Conservation (phyloP, 495 filamentous ascomycete species). For the Tirmania nivea region DNA sequence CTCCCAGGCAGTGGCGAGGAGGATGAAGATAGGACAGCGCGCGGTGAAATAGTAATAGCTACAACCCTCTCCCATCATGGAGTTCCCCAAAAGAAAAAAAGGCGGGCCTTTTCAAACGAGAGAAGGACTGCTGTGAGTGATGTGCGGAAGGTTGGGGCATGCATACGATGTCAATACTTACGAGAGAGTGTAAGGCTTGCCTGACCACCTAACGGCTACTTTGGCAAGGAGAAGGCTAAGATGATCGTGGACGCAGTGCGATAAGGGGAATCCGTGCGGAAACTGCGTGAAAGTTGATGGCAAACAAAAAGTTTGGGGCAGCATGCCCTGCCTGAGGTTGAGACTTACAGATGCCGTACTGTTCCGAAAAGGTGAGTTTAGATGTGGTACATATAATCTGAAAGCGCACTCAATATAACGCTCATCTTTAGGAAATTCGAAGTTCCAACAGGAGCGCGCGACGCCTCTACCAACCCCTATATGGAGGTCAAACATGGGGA, state of each 20-base stretch:
- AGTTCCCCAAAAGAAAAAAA: neutral
- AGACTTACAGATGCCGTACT: neutral
- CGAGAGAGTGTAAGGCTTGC: neutral
- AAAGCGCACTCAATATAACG: neutral
- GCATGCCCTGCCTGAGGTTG: neutral
- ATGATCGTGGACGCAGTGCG: neutral
- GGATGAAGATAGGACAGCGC: no score
- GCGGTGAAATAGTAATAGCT: no score
- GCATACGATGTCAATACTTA: neutral
- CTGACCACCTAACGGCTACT: neutral
- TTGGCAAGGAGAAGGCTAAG: neutral
- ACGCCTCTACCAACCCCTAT: neutral
- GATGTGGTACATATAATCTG: neutral
- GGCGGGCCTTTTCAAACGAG: neutral
- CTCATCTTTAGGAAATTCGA: neutral
- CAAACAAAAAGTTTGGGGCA: neutral
- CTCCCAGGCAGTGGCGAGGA: no score
- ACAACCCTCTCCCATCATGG: neutral
- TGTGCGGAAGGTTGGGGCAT: neutral
- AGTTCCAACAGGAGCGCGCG: neutral
- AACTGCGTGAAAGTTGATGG: neutral
- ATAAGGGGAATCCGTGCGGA: neutral
- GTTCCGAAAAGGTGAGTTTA: neutral
- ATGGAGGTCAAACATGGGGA: neutral
- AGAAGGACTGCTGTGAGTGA: neutral